Conservation (phyloP, 2,329 filamentous ascomycete genomes). For the Massarina eburnea region DNA sequence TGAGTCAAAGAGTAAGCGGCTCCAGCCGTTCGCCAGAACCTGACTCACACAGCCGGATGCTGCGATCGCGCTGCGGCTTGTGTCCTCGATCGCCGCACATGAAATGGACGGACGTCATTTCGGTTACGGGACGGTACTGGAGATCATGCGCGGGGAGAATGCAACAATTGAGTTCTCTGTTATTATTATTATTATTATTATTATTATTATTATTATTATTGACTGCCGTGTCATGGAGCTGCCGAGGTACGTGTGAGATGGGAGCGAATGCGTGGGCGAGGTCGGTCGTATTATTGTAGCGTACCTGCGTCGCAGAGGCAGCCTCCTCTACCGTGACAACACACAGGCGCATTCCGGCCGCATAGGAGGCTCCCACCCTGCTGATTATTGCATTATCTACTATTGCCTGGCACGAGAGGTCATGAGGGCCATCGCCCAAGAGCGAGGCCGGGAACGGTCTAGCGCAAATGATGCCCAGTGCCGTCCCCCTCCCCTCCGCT, state of each 20-base stretch:
- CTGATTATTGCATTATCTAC: slow-evolving; percentile 12
- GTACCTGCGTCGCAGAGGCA: slow-evolving; percentile 1
- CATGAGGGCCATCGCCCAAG: slow-evolving; percentile 28
- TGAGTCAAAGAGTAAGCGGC: neutral
- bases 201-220: no score
- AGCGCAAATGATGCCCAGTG: slow-evolving; percentile 19
- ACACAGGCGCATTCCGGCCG: slow-evolving; percentile 1
- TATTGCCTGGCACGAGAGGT: no score
- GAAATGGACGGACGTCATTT: slow-evolving; percentile 17
- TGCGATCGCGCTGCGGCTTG: slow-evolving; percentile 5
- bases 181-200: neutral
- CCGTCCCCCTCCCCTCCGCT: slow-evolving; percentile 23
- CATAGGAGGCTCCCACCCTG: slow-evolving; percentile 11
- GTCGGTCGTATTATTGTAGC: slow-evolving; percentile 5
- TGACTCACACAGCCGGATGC: slow-evolving; percentile 9
- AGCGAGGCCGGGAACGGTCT: slow-evolving; percentile 19
- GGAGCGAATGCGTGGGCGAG: neutral
- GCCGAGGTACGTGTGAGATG: neutral
- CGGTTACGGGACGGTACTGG: slow-evolving; percentile 22
- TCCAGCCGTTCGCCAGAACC: neutral
- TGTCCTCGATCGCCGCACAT: slow-evolving; percentile 3
- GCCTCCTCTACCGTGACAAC: slow-evolving; percentile 4
- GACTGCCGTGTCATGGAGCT: slow-evolving; percentile 5
- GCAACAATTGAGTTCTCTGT: neutral
- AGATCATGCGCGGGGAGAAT: slow-evolving; percentile 18